phyloP scores from a whole-genome alignment of 768 basidiomycete species.

The Amyloporia xantha region DNA sequence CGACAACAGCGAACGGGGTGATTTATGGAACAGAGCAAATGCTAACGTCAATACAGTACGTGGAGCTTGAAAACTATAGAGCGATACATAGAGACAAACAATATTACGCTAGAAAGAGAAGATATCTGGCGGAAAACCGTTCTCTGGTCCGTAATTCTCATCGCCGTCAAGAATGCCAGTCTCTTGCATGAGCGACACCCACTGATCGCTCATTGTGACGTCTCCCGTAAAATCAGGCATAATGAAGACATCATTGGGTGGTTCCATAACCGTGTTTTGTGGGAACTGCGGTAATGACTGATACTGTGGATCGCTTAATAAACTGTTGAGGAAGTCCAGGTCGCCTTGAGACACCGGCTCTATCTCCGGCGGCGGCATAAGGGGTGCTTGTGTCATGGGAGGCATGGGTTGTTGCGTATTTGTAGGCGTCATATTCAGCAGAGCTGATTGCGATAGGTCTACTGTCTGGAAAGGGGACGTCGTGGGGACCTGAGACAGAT shows the following conservation, averaged over 20 bases:
- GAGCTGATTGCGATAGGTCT: conserved; percentile 10
- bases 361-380: background rate
- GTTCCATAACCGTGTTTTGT: background rate
- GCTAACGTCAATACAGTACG: background rate
- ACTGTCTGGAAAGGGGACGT: conserved; percentile 26
- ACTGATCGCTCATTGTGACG: conserved; percentile 58
- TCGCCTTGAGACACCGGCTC: background rate
- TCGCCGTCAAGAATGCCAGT: conserved; percentile 44
- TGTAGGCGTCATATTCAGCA: background rate
- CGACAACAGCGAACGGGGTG: background rate
- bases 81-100: background rate
- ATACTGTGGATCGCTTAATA: background rate
- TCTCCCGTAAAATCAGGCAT: conserved; percentile 28
- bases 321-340: conserved; percentile 4
- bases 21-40: too few species aligned
- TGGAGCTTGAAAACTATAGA: background rate
- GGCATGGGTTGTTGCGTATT: background rate
- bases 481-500: conserved; percentile 36
- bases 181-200: conserved; percentile 61
- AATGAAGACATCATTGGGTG: background rate
- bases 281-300: conserved; percentile 9
- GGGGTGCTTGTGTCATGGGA: background rate
- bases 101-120: background rate
- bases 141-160: conserved; percentile 3
- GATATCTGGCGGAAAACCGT: background rate